A percentile compares a stretch with the other conserved stretches of the same genome.
Conservation (phyloP, 257 asterid genomes). For the Primulina eburnea region DNA sequence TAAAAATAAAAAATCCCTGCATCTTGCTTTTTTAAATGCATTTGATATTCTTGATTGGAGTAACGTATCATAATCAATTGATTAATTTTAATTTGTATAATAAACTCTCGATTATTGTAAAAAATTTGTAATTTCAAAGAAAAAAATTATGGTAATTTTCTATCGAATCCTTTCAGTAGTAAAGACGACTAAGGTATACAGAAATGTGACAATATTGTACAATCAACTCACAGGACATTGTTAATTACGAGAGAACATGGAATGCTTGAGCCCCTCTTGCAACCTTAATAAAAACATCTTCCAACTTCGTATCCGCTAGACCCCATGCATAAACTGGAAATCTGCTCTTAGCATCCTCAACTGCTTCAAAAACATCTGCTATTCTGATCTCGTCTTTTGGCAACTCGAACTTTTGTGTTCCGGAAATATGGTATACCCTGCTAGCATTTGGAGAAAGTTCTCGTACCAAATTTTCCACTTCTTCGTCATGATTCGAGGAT, state of each 20-base stretch:
- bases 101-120: no score
- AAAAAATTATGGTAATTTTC: no score
- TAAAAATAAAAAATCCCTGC: no score
- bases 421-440: constrained; percentile 81
- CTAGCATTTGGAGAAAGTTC: constrained; percentile 63
- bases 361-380: constrained; percentile 82
- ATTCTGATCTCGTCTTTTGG: constrained; percentile 78
- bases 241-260: constrained; percentile 47
- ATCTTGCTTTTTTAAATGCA: no score
- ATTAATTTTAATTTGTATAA: no score
- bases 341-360: constrained; percentile 74
- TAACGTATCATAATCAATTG: no score
- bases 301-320: constrained; percentile 83
- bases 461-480: constrained; percentile 61
- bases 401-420: constrained; percentile 90
- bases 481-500: constrained; percentile 59
- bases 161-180: no score
- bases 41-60: no score
- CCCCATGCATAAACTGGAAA: constrained; percentile 97
- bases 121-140: neutral
- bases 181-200: no score
- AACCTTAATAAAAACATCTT: constrained; percentile 93
- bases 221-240: neutral
- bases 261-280: constrained; percentile 74
- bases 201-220: no score